Conservation (phyloP, 2,329 filamentous ascomycete species). For the Pseudogymnoascus sp. region DNA sequence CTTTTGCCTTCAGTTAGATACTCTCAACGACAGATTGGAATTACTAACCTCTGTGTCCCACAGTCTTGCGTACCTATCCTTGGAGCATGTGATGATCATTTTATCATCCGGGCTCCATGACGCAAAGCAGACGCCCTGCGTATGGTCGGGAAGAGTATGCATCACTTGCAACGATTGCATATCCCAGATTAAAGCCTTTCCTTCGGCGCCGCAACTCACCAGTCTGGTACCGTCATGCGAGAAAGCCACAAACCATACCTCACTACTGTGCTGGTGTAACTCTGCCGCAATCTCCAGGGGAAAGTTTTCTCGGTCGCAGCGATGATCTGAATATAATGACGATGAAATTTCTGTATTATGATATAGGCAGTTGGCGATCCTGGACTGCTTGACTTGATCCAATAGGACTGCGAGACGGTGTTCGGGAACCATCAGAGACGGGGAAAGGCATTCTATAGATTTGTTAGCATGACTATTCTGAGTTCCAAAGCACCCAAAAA, state of each 20-base stretch:
- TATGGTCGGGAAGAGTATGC: constrained; percentile 56
- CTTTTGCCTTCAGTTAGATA: constrained; percentile 31
- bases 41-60: constrained; percentile 62
- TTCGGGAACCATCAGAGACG: constrained; percentile 93
- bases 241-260: constrained; percentile 89
- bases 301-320: constrained; percentile 72
- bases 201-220: constrained; percentile 73
- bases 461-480: constrained; percentile 17
- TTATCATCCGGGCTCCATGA: constrained; percentile 89
- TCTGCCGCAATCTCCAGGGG: constrained; percentile 65
- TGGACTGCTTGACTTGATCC: constrained; percentile 72
- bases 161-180: constrained; percentile 60
- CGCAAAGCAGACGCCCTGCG: constrained; percentile 65
- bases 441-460: constrained; percentile 71
- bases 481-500: not conserved
- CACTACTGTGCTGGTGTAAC: constrained; percentile 64
- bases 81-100: constrained; percentile 75
- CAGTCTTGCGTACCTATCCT: constrained; percentile 63
- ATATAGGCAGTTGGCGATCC: constrained; percentile 77
- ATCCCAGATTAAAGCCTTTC: constrained; percentile 73
- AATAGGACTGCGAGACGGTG: constrained; percentile 76
- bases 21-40: not conserved
- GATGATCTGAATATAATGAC: constrained; percentile 83
- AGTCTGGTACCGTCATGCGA: constrained; percentile 78
- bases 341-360: constrained; percentile 74